Conservation (phyloP, 1,284 basidiomycete species). For the Psilocybe mexicana region DNA sequence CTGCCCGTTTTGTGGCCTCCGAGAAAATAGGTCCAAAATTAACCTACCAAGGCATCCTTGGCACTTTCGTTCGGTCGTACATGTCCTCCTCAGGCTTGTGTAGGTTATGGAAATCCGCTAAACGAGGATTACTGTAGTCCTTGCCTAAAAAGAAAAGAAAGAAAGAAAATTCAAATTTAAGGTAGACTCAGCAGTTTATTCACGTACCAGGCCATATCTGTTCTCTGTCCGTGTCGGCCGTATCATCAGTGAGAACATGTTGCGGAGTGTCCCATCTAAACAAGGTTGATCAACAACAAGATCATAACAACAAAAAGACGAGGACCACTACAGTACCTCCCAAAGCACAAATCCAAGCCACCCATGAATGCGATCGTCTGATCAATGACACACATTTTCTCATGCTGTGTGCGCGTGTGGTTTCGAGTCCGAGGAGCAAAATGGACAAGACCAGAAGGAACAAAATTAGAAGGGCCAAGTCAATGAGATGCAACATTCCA, state of each 20-base stretch:
- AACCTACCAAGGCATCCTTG: slow-evolving; percentile 93
- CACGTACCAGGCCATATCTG: slow-evolving; percentile 83
- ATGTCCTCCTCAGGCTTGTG: slow-evolving; percentile 93
- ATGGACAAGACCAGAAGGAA: slow-evolving; percentile 7
- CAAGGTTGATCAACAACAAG: not conserved
- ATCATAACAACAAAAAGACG: not conserved
- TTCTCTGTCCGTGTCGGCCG: slow-evolving; percentile 58
- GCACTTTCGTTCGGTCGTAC: slow-evolving; percentile 87
- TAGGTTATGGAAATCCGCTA: slow-evolving; percentile 86
- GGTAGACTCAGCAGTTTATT: not conserved
- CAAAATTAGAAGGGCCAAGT: not conserved
- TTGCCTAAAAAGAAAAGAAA: slow-evolving; percentile 54
- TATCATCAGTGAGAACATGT: slow-evolving; percentile 89
- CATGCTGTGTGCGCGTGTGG: slow-evolving; percentile 60
- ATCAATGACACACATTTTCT: slow-evolving; percentile 98
- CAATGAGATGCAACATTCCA: not conserved
- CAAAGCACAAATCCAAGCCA: slow-evolving; percentile 92
- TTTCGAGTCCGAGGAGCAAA: slow-evolving; percentile 2
- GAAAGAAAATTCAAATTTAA: not conserved
- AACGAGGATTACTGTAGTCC: slow-evolving; percentile 91
- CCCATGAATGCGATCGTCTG: slow-evolving; percentile 99
- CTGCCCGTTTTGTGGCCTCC: not conserved
- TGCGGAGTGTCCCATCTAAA: slow-evolving; percentile 93
- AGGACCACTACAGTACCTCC: slow-evolving; percentile 47
- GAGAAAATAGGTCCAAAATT: not conserved